Percentiles rank a stretch among this genome's conserved stretches.
Conservation (phyloP, 2,329 filamentous ascomycete species). For the Fusarium begoniae region DNA sequence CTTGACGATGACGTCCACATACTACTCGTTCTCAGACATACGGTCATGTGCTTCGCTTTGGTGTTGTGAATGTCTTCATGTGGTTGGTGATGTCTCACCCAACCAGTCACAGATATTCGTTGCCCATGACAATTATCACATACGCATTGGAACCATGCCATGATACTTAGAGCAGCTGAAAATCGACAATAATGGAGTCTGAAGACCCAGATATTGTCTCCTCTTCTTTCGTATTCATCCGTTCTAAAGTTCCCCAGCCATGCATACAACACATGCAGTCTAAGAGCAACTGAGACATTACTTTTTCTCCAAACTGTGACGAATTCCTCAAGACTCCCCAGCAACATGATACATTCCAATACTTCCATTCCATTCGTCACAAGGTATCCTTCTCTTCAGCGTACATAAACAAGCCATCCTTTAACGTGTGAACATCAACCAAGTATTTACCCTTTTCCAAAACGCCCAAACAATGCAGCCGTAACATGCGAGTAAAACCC, state of each 20-base stretch:
- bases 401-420: conserved; percentile 16
- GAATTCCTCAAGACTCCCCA: background rate
- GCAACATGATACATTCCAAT: conserved; percentile 25
- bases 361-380: conserved; percentile 13
- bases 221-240: background rate
- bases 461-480: conserved; percentile 36
- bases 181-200: background rate
- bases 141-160: background rate
- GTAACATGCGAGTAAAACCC: background rate
- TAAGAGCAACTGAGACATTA: conserved; percentile 10
- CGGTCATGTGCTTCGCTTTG: background rate
- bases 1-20: conserved; percentile 7
- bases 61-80: conserved; percentile 11
- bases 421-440: conserved; percentile 13
- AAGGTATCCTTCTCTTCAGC: background rate
- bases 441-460: conserved; percentile 10
- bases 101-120: background rate
- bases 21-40: background rate
- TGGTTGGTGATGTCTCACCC: conserved; percentile 19
- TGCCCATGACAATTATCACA: conserved; percentile 6
- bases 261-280: background rate
- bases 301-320: conserved; percentile 3
- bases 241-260: background rate
- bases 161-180: background rate
- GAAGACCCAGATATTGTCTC: background rate